Evolutionary conservation across 345 rosid species (phyloP).

Genomic region (Noccaea caerulescens): DNA sequence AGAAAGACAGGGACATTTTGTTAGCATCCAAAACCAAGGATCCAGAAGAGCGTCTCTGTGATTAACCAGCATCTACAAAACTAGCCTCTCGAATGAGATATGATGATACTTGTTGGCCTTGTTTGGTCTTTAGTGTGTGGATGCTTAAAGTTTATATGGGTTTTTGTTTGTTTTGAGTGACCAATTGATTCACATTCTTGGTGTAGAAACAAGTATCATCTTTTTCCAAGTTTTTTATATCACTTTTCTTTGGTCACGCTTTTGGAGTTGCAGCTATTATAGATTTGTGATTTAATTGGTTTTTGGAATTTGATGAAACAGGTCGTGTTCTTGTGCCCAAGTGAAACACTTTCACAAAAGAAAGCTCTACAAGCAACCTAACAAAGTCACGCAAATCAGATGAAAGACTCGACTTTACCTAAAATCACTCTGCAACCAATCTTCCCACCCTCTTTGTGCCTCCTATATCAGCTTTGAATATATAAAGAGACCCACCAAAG

Average conservation of each 20-base stretch:
- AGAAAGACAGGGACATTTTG: constrained; percentile 50
- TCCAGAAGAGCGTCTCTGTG: constrained; percentile 36
- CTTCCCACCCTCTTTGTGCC: constrained; percentile 34
- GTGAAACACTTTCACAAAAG: constrained; percentile 32
- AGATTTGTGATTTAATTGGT: constrained; percentile 6
- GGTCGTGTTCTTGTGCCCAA: constrained; percentile 21
- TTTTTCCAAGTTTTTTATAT: background rate
- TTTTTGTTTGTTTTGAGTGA: background rate
- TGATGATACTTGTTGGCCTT: background rate
- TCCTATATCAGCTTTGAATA: constrained; percentile 13
- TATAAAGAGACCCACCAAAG: constrained; percentile 33
- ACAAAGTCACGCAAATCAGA: constrained; percentile 38
- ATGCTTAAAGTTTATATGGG: background rate
- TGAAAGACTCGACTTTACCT: constrained; percentile 27
- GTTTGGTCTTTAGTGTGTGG: constrained; percentile 16
- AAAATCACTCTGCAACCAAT: constrained; percentile 35
- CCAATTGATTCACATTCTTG: background rate
- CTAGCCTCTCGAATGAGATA: background rate
- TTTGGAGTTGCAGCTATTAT: constrained; percentile 25
- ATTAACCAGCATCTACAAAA: constrained; percentile 4
- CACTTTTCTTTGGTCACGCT: constrained; percentile 10
- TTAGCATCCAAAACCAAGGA: constrained; percentile 37
- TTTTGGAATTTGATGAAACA: constrained; percentile 18
- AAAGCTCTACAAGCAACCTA: constrained; percentile 42
- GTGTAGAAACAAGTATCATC: background rate